These are phyloP conservation scores for Umbilicus rupestris DNA, from an alignment of 164 flowering plant genomes.

Conservation along the genomic window DNA sequence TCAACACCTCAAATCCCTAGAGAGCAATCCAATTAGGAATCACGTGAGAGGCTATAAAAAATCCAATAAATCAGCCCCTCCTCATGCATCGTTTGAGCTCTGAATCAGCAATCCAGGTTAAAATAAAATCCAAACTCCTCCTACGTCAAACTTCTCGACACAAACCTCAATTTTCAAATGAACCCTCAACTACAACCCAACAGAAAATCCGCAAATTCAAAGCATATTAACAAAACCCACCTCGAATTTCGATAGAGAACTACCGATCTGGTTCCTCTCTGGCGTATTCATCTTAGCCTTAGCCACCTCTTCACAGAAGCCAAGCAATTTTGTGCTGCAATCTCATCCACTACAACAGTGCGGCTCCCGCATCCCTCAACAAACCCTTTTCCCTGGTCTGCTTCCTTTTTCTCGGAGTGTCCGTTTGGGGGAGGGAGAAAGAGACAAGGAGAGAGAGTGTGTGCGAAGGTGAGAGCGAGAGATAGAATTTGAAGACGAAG, in stretches of 20 bases:
- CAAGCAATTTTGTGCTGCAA: conserved; percentile 5
- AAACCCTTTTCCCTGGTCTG: background rate
- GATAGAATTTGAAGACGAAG: conserved; percentile 11
- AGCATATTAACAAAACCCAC: conserved; percentile 21
- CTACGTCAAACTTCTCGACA: background rate
- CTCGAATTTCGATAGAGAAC: conserved; percentile 59
- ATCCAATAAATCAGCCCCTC: background rate
- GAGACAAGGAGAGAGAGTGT: background rate
- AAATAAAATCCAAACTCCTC: background rate
- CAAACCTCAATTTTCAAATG: background rate
- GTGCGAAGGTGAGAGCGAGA: background rate
- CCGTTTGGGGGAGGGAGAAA: background rate
- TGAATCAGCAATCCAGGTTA: background rate
- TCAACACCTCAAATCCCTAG: too few species aligned
- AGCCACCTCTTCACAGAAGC: background rate
- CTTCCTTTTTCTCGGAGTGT: background rate
- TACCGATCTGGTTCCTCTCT: conserved; percentile 50
- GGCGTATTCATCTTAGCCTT: conserved; percentile 69
- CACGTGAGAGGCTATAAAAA: background rate
- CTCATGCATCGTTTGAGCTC: conserved; percentile 1
- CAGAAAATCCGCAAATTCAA: background rate
- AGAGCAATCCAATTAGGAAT: too few species aligned
- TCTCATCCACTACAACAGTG: background rate
- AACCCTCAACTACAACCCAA: background rate
- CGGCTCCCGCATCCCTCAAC: background rate